Evolutionary conservation across 805 yeast species (phyloP).

Genomic region (Crinitomyces ghanaensis): DNA sequence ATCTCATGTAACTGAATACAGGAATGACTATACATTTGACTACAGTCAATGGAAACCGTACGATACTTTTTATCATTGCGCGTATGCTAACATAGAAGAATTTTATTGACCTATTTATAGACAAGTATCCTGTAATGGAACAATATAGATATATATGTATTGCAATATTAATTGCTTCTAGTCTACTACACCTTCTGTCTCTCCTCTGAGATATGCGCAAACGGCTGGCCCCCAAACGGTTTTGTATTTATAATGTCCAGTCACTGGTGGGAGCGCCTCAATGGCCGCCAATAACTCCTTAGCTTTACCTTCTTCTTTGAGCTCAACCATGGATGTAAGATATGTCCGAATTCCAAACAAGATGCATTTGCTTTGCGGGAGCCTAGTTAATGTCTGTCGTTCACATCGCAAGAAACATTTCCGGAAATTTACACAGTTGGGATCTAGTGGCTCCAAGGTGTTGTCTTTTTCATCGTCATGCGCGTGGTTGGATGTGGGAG

Average conservation of each 20-base stretch:
- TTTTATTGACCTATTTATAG: no score
- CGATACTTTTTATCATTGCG: no score
- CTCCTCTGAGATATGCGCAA: conserved; percentile 29
- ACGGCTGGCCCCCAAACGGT: conserved; percentile 65
- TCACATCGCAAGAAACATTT: conserved; percentile 46
- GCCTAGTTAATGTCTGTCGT: conserved; percentile 45
- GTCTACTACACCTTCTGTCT: conserved; percentile 14
- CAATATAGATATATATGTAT: no score
- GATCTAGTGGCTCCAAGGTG: conserved; percentile 23
- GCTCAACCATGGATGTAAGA: conserved; percentile 37
- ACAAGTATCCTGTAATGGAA: no score
- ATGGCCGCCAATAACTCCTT: conserved; percentile 53
- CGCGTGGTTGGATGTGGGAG: conserved; percentile 34
- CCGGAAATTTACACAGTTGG: conserved; percentile 28
- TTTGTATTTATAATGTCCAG: conserved; percentile 51
- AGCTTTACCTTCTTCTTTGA: conserved; percentile 37
- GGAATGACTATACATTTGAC: no score
- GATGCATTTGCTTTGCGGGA: conserved; percentile 37
- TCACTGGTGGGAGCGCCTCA: conserved; percentile 45
- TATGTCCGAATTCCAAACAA: conserved; percentile 49
- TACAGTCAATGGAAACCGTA: no score
- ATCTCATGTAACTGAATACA: no score
- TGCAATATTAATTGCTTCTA: no score
- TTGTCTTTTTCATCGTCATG: conserved; percentile 18
- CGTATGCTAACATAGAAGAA: no score